Base-by-base conservation (phyloP, 2,329 filamentous ascomycete genomes). In the Claviceps cyperi region DNA sequence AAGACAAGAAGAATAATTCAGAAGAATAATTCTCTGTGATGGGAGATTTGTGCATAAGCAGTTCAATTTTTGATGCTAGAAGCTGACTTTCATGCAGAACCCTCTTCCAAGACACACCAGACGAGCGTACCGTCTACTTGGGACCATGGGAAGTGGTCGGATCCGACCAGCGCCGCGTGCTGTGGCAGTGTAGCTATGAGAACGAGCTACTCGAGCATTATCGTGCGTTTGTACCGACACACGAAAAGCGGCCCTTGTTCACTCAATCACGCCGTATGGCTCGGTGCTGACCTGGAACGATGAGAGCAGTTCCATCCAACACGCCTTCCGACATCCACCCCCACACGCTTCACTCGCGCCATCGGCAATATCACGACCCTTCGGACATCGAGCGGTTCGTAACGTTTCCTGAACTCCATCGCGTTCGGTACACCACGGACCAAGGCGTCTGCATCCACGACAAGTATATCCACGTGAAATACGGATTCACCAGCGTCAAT, bases 121-220 rank as follows among this genome's bases (percentile, higher is more conserved):
- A 71, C 56, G 72, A 76, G 56, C 66, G 66, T 46, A 73, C 72
- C 13, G 64, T 76, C 44, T 75, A 75, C 53, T 66, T 76, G 7
- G 73, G 73, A n/a, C 73, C 73, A 4, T 76, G 72, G 73, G 71
- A 75, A 56, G 65, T 75, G 37, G 63, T 73, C 39, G 69, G 69
- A 41, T 66, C 67, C 39, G 69, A 72, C 52, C 67, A 69, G 35
- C 71, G 72, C 47, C 70, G 72, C 40, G 64, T 76, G n/a, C 59
- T 72, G 39, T 76, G 73, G 73, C 72, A 73, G 55, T 73, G 73
- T 53, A 74, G 71, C 55, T 76, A 76, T 56, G 67, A 71, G 56
- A 69, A 70, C 58, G 73, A 76, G 61, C 62, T 70, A 24, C 65
- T 76, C 35, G 73, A 76, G 56, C 73, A 76, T 55, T 75, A 69